These are phyloP conservation scores for Agastache rugosa DNA, from an alignment of 257 asterid genomes.

Conservation along the genomic window DNA sequence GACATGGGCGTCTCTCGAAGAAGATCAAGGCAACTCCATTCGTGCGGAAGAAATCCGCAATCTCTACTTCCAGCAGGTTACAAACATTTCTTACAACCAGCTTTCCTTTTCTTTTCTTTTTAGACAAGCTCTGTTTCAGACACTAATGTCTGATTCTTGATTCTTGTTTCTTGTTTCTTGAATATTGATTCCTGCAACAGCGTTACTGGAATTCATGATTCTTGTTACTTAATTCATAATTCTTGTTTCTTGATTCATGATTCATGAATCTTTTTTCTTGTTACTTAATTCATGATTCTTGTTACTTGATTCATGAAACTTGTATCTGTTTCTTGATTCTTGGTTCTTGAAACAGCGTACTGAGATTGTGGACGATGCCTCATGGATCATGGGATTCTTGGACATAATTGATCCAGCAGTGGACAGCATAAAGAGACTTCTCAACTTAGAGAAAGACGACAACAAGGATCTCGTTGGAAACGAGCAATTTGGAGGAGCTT, in stretches of 20 bases:
- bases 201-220: too few relatives aligned
- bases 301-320: not conserved
- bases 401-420: slow-evolving; percentile 93
- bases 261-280: too few relatives aligned
- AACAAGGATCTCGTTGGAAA: slow-evolving; percentile 26
- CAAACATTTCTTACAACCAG: slow-evolving; percentile 26
- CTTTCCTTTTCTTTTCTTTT: not conserved
- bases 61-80: slow-evolving; percentile 89
- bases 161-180: too few relatives aligned
- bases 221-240: too few relatives aligned
- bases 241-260: too few relatives aligned
- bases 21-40: slow-evolving; percentile 85
- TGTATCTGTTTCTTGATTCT: not conserved
- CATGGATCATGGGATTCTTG: slow-evolving; percentile 96
- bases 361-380: slow-evolving; percentile 89
- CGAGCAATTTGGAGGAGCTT: slow-evolving; percentile 31
- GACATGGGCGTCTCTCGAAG: slow-evolving; percentile 98
- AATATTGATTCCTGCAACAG: too few relatives aligned
- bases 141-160: not conserved
- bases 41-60: slow-evolving; percentile 95
- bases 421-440: slow-evolving; percentile 76
- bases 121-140: not conserved
- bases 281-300: not conserved
- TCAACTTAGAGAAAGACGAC: slow-evolving; percentile 48
- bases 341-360: slow-evolving; percentile 69